Evolutionary conservation across 2,329 filamentous ascomycete species (phyloP).

Genomic region (Neospermospora avenae): DNA sequence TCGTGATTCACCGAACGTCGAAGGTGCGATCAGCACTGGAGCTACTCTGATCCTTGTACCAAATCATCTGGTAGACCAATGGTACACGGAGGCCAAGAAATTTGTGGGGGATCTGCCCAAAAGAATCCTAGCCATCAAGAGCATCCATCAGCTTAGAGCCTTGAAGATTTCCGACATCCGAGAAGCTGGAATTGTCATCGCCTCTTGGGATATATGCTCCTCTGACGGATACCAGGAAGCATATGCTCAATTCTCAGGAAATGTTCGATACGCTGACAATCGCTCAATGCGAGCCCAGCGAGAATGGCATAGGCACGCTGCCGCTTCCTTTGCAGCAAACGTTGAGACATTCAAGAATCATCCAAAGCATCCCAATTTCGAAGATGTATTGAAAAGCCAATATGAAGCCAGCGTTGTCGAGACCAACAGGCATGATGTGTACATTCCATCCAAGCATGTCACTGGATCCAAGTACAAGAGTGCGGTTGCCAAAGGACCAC

Average conservation of each 20-base stretch:
- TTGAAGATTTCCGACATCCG: constrained; percentile 44
- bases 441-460: constrained; percentile 30
- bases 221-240: constrained; percentile 45
- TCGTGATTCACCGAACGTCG: background rate
- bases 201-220: constrained; percentile 49
- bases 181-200: constrained; percentile 52
- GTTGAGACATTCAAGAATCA: constrained; percentile 35
- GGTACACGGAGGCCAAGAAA: constrained; percentile 51
- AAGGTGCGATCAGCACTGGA: constrained; percentile 38
- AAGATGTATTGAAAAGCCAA: constrained; percentile 15
- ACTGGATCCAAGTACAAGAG: constrained; percentile 29
- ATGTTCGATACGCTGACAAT: constrained; percentile 37
- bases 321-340: constrained; percentile 34
- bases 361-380: constrained; percentile 25
- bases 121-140: constrained; percentile 43
- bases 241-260: constrained; percentile 48
- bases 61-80: constrained; percentile 52
- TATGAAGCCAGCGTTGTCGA: constrained; percentile 33
- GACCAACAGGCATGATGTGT: constrained; percentile 28
- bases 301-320: constrained; percentile 50
- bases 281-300: constrained; percentile 39
- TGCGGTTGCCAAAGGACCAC: background rate
- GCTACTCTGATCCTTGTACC: constrained; percentile 62
- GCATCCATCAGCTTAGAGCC: constrained; percentile 38
- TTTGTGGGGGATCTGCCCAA: constrained; percentile 34